A percentile compares a stretch with the other conserved stretches of the same genome.
phyloP scores from a whole-genome alignment of 108 stramenopile genomes.

The Schizochytrium sp. region DNA sequence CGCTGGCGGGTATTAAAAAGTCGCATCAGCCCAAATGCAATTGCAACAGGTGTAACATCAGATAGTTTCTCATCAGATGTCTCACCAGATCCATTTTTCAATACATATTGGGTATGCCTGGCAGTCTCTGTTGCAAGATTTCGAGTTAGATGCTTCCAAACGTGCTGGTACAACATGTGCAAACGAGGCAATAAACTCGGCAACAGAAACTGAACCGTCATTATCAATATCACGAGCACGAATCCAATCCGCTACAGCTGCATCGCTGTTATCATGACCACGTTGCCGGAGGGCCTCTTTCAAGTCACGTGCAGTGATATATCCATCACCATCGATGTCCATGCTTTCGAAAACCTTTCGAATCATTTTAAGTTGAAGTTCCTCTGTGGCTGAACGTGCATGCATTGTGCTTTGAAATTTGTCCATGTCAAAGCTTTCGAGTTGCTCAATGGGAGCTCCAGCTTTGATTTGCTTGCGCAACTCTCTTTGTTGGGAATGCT shows the following conservation, averaged over 20 bases:
- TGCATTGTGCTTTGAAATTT: neutral
- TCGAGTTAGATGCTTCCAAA: no score
- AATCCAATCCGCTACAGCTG: constrained; percentile 34
- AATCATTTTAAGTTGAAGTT: constrained; percentile 21
- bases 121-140: no score
- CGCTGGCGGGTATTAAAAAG: neutral
- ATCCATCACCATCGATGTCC: constrained; percentile 51
- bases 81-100: no score
- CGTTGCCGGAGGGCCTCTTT: neutral
- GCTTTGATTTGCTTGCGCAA: no score
- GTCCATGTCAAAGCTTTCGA: neutral
- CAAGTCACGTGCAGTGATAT: constrained; percentile 1
- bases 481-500: neutral
- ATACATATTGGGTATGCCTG: no score
- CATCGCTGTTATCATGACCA: constrained; percentile 48
- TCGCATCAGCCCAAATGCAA: neutral
- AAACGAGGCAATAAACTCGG: constrained; percentile 38
- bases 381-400: constrained; percentile 14
- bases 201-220: constrained; percentile 18
- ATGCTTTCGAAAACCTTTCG: neutral
- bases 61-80: no score
- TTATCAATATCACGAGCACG: constrained; percentile 5
- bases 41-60: neutral
- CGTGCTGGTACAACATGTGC: constrained; percentile 29
- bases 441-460: neutral